Evolutionary conservation across 257 asterid genomes (phyloP), one percentile per base, ranked within the genome.

Genomic region (Striga asiatica): DNA sequence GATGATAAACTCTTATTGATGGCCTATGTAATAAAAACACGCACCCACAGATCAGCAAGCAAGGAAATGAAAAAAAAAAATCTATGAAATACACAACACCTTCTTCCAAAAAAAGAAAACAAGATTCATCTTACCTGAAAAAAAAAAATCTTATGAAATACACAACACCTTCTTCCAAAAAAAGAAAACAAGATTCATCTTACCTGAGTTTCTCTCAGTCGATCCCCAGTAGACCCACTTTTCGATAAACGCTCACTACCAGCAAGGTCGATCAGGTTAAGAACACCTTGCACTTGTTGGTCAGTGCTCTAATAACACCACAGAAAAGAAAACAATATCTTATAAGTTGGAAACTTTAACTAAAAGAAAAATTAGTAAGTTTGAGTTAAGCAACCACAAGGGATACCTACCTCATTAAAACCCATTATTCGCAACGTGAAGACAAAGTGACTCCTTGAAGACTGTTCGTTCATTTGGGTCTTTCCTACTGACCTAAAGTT

Each of bases 201-300:
- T 72, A 85, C 99, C 81, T 93, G 99, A 69, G 99, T 93, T 75
- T 88, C 99, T 74, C 82, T 93, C 17, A 88, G 77, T 41, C 97
- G 80, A 58, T 93, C 99, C 45, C 97, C 97, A 1, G 96, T 88
- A 3, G 96, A 68, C 60, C 94, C 94, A 65, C 99, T 93, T 71
- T 75, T 93, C 20, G 97, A 88, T n/a, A 93, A 83, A 14, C 96
- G 97, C 67, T 93, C 99, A 67, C 99, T 93, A 56, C 99, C 99
- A 60, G 99, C 99, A 56, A 93, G 95, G 61, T 93, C 99, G 51
- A 93, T 88, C 17, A 93, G 73, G 73, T 93, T 93, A 38, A 93
- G 66, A 64, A 85, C 77, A 5, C 97, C 97, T 68, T 93, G 93
- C 1, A 88, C 99, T 73, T 85, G 99, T 66, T 83, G 97, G 47